Evolutionary conservation across 208 protist genomes (phyloP), one percentile per base, ranked within the genome.

Genomic region (Tritrichomonas foetus): DNA sequence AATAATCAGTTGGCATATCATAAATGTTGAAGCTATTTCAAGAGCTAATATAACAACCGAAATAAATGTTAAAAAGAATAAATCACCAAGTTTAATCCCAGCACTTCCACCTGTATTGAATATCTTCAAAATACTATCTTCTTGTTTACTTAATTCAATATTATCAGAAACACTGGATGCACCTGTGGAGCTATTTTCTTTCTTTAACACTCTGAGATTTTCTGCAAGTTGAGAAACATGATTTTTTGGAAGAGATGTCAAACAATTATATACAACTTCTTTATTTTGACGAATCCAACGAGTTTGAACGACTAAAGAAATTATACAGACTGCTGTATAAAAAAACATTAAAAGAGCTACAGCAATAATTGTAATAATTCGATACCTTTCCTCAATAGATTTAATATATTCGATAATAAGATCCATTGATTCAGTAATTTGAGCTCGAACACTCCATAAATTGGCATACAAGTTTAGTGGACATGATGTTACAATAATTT

Each of bases 151-250:
- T 20, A 30, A 53, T 30, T 89, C 78, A 8, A 20, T 39, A 53
- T 89, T 33, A 57, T 16, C 16, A 61, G 5, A 5, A 22, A 16
- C 16, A 22, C 11, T 61, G 5, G 5, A 16, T 61, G 11, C 53
- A 61, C 11, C 16, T 61, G 16, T 16, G 5, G 53, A 61, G 30
- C 30, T 57, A 39, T 14, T 33, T 16, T 89, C 78, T 57, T 89
- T 89, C 47, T 89, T 53, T 16, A 89, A 36, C 3, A 89, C 47
- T 57, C 41, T 89, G 9, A 89, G 57, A 30, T 20, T 47, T 27
- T 89, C 78, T 16, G 78, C 41, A 89, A 89, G n/a, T 9, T 89
- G 41, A 61, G 78, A 89, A 57, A 89, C 78, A 89, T 39, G 27
- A 61, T 57, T 53, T 57, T 89, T 89, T 11, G 78, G 78, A 39